Percentiles rank a stretch among this genome's conserved stretches.
These are phyloP conservation scores for Apiospora malaysiana DNA, from an alignment of 2,329 filamentous ascomycete species.

Conservation along the genomic window DNA sequence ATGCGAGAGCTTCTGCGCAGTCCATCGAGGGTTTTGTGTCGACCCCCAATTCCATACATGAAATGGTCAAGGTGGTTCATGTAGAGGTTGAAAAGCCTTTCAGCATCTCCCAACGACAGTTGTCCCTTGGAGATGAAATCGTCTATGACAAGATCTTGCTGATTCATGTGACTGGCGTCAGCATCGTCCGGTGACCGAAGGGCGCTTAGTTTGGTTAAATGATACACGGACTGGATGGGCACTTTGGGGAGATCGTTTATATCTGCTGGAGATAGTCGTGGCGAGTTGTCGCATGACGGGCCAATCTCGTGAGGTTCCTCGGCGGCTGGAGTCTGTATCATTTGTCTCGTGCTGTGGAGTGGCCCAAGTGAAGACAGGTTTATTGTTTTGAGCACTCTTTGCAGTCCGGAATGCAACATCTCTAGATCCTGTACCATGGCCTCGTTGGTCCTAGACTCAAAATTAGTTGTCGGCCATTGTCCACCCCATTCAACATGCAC, in stretches of 20 bases:
- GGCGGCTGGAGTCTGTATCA: constrained; percentile 24
- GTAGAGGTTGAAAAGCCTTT: constrained; percentile 57
- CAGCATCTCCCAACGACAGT: constrained; percentile 53
- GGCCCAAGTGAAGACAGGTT: constrained; percentile 27
- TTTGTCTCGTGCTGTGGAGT: constrained; percentile 28
- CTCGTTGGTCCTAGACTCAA: constrained; percentile 29
- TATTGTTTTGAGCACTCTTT: constrained; percentile 28
- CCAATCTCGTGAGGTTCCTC: constrained; percentile 29
- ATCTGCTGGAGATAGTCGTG: constrained; percentile 32
- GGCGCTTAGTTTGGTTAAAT: constrained; percentile 44
- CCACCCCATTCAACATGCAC: constrained; percentile 19
- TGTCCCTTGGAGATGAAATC: constrained; percentile 52
- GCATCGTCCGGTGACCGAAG: constrained; percentile 41
- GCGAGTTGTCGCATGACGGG: constrained; percentile 36
- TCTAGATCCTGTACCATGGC: constrained; percentile 32
- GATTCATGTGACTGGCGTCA: constrained; percentile 20
- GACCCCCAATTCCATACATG: constrained; percentile 56
- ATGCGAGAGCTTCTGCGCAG: constrained; percentile 61
- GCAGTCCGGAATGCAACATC: constrained; percentile 30
- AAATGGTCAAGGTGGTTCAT: constrained; percentile 56
- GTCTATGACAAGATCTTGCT: constrained; percentile 31
- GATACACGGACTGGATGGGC: constrained; percentile 47
- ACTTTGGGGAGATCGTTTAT: constrained; percentile 45
- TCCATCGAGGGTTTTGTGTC: constrained; percentile 55
- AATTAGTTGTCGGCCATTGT: not conserved